Percentiles rank a stretch among this genome's conserved stretches.
These are phyloP conservation scores for Apiotrichum mycotoxinovorans DNA, from an alignment of 1,284 basidiomycete genomes.

Conservation along the genomic window DNA sequence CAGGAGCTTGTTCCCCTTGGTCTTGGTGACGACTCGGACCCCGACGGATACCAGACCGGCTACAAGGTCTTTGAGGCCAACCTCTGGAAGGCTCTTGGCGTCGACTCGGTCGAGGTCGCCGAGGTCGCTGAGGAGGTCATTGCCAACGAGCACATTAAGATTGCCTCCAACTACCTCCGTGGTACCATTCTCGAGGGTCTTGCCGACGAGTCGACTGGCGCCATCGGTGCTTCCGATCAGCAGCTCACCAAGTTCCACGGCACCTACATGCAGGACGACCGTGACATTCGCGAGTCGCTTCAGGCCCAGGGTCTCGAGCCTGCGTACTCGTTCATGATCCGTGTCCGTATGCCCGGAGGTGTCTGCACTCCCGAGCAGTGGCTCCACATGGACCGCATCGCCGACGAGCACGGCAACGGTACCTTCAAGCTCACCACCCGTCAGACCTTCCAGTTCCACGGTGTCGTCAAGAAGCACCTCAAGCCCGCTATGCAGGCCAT, in stretches of 20 bases:
- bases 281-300: constrained; percentile 96
- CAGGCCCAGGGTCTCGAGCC: constrained; percentile 90
- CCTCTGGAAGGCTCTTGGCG: constrained; percentile 91
- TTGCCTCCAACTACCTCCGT: constrained; percentile 87
- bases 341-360: constrained; percentile 91
- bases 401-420: constrained; percentile 88
- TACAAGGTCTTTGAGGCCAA: constrained; percentile 92
- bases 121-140: constrained; percentile 95
- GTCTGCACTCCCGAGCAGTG: constrained; percentile 90
- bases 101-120: constrained; percentile 80
- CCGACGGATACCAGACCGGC: constrained; percentile 92
- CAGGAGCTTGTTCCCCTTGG: constrained; percentile 70
- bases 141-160: constrained; percentile 99
- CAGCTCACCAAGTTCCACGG: constrained; percentile 99
- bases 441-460: constrained; percentile 99
- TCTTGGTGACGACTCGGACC: constrained; percentile 95
- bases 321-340: constrained; percentile 98
- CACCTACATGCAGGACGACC: constrained; percentile 94
- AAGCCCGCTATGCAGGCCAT: constrained; percentile 97
- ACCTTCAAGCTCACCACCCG: constrained; percentile 98
- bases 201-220: constrained; percentile 78
- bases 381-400: constrained; percentile 91
- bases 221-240: constrained; percentile 80
- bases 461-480: constrained; percentile 90
- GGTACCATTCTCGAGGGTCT: constrained; percentile 94